Evolutionary conservation across 2,329 filamentous ascomycete species (phyloP), one percentile per base, ranked within the genome.

Genomic region (Myriosclerotinia scirpicola): DNA sequence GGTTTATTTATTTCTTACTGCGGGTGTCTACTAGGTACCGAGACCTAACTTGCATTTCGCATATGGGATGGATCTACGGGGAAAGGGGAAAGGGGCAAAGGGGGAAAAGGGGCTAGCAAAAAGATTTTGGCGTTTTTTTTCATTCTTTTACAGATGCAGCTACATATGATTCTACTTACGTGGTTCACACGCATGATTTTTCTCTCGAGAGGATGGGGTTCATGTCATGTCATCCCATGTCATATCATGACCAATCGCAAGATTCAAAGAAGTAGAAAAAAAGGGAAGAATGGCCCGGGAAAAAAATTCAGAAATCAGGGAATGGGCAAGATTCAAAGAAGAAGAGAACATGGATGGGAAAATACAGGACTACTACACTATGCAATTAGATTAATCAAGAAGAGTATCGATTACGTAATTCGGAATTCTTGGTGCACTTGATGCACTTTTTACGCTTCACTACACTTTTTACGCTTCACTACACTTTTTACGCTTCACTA

Each of bases 371-470:
- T 15, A 15, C 5, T 14, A 15, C 30, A 20, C n/a, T 22, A 50
- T 34, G 44, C 44, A 50, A 50, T 61, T 61, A 61, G 44, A 61
- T 61, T 50, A 61, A 26, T 61, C 17, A 61, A 61, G 58, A 61
- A 5, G 26, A 50, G 48, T 44, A 60, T 44, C 7, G 14, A 60
- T 50, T 20, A 50, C 15, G 38, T 6, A n/a, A 14, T 44, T 44
- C 30, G 5, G 30, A 34, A 34, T 34, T 4, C 30, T 34, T n/a
- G n/a, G n/a, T n/a, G 30, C 30, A 34, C 30, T 34, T 34, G 3
- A 34, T 34, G 30, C 30, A 34, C 30, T 34, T 34, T 6, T 3
- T 34, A 4, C 30, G 6, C 30, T 34, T 34, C 30, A 34, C 15
- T 30, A 11, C 26, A 34, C 30, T 34, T 34, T n/a, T n/a, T n/a